phyloP scores from a whole-genome alignment of 1,284 basidiomycete genomes.

The Cryptococcus maquisensis region DNA sequence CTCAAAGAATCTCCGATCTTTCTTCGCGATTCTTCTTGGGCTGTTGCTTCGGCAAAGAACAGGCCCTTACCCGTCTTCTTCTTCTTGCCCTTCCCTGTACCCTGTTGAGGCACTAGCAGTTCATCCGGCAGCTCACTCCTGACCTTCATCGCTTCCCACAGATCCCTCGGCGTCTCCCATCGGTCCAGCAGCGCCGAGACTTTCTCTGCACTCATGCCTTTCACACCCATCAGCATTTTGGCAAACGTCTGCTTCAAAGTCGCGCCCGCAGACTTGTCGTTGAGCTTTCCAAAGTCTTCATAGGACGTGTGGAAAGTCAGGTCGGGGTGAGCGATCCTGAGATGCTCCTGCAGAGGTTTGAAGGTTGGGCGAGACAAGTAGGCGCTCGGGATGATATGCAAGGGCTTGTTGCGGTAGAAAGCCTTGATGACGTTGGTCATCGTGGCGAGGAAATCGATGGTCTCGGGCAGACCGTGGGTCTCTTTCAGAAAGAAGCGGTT shows the following conservation, averaged over 20 bases:
- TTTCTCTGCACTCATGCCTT: slow-evolving; percentile 55
- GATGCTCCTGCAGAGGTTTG: slow-evolving; percentile 33
- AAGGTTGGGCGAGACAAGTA: slow-evolving; percentile 39
- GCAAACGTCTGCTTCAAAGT: slow-evolving; percentile 53
- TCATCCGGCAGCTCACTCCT: slow-evolving; percentile 15
- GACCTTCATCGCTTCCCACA: slow-evolving; percentile 47
- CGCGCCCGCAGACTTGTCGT: slow-evolving; percentile 51
- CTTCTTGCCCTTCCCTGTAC: not conserved
- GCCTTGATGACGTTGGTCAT: slow-evolving; percentile 51
- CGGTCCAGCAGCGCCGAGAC: slow-evolving; percentile 50
- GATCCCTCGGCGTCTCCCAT: slow-evolving; percentile 51
- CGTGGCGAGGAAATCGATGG: slow-evolving; percentile 52
- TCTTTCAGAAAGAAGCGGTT: slow-evolving; percentile 57
- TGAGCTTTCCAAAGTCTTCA: slow-evolving; percentile 52
- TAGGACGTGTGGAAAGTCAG: slow-evolving; percentile 51
- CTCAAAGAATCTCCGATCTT: slow-evolving; percentile 50
- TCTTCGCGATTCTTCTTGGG: slow-evolving; percentile 44
- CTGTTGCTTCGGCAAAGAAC: slow-evolving; percentile 20
- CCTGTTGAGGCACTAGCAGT: not conserved
- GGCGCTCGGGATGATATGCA: slow-evolving; percentile 51
- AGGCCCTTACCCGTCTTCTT: not conserved
- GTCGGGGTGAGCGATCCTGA: slow-evolving; percentile 40
- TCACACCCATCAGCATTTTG: slow-evolving; percentile 54
- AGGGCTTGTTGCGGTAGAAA: slow-evolving; percentile 37
- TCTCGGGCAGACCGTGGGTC: slow-evolving; percentile 52